Evolutionary conservation across 2,329 filamentous ascomycete genomes (phyloP), one percentile per base, ranked within the genome.

Genomic region (Phialocephala sp.): DNA sequence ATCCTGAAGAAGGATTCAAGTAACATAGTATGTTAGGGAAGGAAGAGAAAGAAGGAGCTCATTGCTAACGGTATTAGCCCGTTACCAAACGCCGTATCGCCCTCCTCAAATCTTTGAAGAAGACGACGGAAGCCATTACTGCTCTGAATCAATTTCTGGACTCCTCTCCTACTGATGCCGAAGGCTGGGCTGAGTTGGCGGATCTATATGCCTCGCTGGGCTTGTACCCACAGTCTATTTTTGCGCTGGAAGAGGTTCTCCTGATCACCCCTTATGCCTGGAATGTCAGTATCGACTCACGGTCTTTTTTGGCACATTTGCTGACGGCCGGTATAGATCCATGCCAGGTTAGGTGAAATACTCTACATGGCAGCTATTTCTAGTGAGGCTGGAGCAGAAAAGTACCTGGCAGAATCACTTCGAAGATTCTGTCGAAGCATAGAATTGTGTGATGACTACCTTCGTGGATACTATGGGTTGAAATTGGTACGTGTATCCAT

Each of bases 381-480:
- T 60, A 78, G 75, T 4, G 77, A 80, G 35, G 75, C 80, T 37
- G 69, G 64, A 50, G 59, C 68, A 2, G 78, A 82, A 52, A 85
- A 84, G 76, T 81, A 87, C 72, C 80, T 95, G 62, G 82, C 85
- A 52, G 91, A 94, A 75, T 89, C 93, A 5, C 79, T 97, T 62
- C 91, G 93, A 76, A 88, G 94, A 70, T 98, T 97, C 79, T 92
- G 91, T 76, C 87, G 95, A 73, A 95, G 93, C 74, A 87, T 98
- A 70, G 95, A 99, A 80, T 85, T 99, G 60, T 98, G 95, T 75
- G 92, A 97, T 72, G 89, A 93, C 76, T 98, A 97, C 76, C 79
- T 98, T 68, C 88, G 95, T 67, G 95, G 94, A 0, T 97, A 93
- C 77, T 98, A 97, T 78, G 95, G 95, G 8, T 81, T 99, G 66